Evolutionary conservation across 1,284 basidiomycete genomes (phyloP).

Genomic region (Sporisorium scitamineum): DNA sequence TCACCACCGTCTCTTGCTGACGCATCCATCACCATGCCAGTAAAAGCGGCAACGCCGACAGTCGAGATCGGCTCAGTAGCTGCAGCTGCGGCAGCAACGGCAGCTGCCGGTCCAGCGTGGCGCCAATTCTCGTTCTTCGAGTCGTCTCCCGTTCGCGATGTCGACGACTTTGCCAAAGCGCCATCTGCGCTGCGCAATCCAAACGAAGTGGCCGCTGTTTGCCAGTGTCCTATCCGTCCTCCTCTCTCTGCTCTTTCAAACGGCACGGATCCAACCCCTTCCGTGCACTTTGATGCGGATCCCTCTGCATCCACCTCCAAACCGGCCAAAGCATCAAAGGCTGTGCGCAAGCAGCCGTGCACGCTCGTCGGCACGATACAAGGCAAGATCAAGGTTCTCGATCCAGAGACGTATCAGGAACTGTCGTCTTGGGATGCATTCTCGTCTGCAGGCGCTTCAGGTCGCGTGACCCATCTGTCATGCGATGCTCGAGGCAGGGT

Average conservation of each 20-base stretch:
- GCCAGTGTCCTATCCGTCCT: slow-evolving; percentile 48
- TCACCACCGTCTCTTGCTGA: background rate
- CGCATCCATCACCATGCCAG: slow-evolving; percentile 13
- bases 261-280: background rate
- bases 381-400: slow-evolving; percentile 53
- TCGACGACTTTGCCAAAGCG: slow-evolving; percentile 49
- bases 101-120: slow-evolving; percentile 59
- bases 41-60: slow-evolving; percentile 14
- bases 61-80: slow-evolving; percentile 43
- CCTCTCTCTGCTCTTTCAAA: slow-evolving; percentile 17
- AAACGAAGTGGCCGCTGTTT: slow-evolving; percentile 56
- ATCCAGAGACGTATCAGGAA: slow-evolving; percentile 51
- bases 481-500: slow-evolving; percentile 51
- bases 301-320: slow-evolving; percentile 8
- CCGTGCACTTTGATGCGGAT: slow-evolving; percentile 8
- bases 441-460: slow-evolving; percentile 28
- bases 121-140: slow-evolving; percentile 63
- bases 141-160: slow-evolving; percentile 47
- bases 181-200: slow-evolving; percentile 45
- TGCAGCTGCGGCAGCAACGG: slow-evolving; percentile 34
- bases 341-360: slow-evolving; percentile 23
- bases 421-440: slow-evolving; percentile 59
- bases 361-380: slow-evolving; percentile 55
- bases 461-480: slow-evolving; percentile 55
- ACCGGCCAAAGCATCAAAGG: slow-evolving; percentile 2